Evolutionary conservation across 1,139 yeast species (phyloP).

Genomic region (Diutina ranongensis): DNA sequence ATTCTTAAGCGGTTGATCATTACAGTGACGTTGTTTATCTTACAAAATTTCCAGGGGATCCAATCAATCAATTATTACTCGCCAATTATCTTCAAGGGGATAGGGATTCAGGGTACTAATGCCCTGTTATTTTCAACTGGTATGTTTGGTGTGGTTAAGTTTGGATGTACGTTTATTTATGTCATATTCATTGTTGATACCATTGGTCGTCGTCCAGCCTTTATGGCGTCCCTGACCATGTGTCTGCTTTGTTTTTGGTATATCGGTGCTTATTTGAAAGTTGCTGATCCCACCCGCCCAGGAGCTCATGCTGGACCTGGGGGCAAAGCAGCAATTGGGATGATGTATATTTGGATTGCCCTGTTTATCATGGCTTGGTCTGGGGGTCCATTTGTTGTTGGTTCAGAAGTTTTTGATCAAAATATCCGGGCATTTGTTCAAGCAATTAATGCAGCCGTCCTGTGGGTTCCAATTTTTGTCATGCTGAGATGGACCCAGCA

Average conservation of each 20-base stretch:
- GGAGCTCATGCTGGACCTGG: slow-evolving; percentile 22
- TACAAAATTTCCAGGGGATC: slow-evolving; percentile 35
- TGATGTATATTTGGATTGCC: slow-evolving; percentile 36
- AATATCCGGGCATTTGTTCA: slow-evolving; percentile 32
- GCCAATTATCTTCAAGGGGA: slow-evolving; percentile 27
- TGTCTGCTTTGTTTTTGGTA: slow-evolving; percentile 33
- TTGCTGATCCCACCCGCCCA: slow-evolving; percentile 15
- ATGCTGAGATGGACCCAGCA: slow-evolving; percentile 19
- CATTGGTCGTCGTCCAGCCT: slow-evolving; percentile 27
- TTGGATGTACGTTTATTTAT: slow-evolving; percentile 25
- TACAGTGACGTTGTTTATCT: slow-evolving; percentile 24
- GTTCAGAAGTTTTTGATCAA: slow-evolving; percentile 31
- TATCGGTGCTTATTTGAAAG: slow-evolving; percentile 29
- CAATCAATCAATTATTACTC: slow-evolving; percentile 37
- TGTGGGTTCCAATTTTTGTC: slow-evolving; percentile 33
- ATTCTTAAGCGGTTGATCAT: slow-evolving; percentile 21
- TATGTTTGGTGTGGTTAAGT: slow-evolving; percentile 32
- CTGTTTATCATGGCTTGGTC: slow-evolving; percentile 34
- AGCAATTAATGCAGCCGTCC: slow-evolving; percentile 31
- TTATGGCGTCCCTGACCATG: slow-evolving; percentile 25
- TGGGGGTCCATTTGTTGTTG: slow-evolving; percentile 34
- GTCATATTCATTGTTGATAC: slow-evolving; percentile 27
- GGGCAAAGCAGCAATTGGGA: slow-evolving; percentile 30
- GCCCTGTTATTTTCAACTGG: slow-evolving; percentile 32
- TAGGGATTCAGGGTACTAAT: slow-evolving; percentile 29